Percentiles rank a stretch among this genome's conserved stretches.
Conservation (phyloP, 2,329 filamentous ascomycete species). For the Waltergamsia citrina region DNA sequence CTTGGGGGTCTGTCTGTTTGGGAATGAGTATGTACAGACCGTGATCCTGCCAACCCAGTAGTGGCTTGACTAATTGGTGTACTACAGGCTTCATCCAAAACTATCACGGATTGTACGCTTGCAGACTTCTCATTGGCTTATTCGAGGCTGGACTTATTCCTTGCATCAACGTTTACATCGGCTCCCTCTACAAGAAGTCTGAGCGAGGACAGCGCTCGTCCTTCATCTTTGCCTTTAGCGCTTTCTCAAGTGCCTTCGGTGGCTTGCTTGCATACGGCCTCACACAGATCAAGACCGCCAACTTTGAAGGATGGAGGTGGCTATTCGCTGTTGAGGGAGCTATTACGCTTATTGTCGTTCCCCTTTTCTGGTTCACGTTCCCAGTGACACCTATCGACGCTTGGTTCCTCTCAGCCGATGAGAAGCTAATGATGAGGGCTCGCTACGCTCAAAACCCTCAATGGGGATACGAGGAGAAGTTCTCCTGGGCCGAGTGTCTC, state of each 20-base stretch:
- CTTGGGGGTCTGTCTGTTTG: conserved; percentile 3
- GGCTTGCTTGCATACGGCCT: conserved; percentile 32
- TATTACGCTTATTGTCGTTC: conserved; percentile 25
- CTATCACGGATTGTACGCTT: conserved; percentile 12
- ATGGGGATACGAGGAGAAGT: conserved; percentile 7
- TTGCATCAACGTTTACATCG: conserved; percentile 11
- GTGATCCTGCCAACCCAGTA: not conserved
- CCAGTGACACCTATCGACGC: conserved; percentile 15
- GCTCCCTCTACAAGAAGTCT: conserved; percentile 9
- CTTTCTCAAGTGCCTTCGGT: conserved; percentile 28
- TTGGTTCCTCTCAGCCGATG: conserved; percentile 12
- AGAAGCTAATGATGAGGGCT: conserved; percentile 11
- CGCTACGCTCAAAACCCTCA: conserved; percentile 8
- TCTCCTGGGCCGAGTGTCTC: conserved; percentile 9
- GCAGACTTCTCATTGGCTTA: conserved; percentile 8
- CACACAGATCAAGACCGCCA: conserved; percentile 20
- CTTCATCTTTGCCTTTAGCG: conserved; percentile 28
- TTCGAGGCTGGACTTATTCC: conserved; percentile 12
- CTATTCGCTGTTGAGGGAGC: conserved; percentile 29
- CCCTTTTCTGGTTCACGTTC: conserved; percentile 15
- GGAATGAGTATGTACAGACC: conserved; percentile 3
- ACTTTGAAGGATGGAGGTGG: conserved; percentile 26
- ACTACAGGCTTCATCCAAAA: conserved; percentile 9
- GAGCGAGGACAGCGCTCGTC: conserved; percentile 16
- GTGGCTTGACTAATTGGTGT: not conserved